phyloP scores from a whole-genome alignment of 2,329 filamentous ascomycete genomes.

The Penicillium sp. region DNA sequence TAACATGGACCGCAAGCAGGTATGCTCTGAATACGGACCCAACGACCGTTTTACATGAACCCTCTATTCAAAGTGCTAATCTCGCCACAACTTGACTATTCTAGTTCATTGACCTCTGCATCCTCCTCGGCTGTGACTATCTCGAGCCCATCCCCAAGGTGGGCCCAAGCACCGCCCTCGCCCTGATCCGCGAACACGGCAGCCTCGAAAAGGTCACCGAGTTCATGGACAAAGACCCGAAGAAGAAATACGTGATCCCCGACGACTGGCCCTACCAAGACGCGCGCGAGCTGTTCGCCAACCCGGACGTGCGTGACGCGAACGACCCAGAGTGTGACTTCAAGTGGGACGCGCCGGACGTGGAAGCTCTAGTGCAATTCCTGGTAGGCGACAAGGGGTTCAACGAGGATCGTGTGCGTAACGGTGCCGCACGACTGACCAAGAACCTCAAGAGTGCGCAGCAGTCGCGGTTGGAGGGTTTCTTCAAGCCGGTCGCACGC shows the following conservation, averaged over 20 bases:
- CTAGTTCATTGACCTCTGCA: constrained; percentile 96
- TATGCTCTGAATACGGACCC: constrained; percentile 43
- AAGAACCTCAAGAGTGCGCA: constrained; percentile 93
- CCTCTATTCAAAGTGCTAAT: background rate
- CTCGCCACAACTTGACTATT: constrained; percentile 19
- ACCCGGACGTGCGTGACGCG: constrained; percentile 84
- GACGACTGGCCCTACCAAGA: constrained; percentile 98
- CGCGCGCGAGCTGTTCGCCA: constrained; percentile 87
- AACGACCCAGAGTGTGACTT: constrained; percentile 91
- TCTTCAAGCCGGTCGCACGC: constrained; percentile 93
- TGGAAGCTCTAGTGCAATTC: constrained; percentile 87
- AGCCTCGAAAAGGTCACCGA: constrained; percentile 86
- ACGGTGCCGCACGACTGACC: constrained; percentile 75
- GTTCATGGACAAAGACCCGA: constrained; percentile 74
- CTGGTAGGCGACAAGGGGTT: constrained; percentile 95
- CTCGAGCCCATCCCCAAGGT: constrained; percentile 95
- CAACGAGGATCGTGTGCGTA: constrained; percentile 89
- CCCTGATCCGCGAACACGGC: constrained; percentile 91
- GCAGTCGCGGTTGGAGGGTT: constrained; percentile 90
- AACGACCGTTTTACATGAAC: background rate
- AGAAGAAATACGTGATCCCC: constrained; percentile 81
- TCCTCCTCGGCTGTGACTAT: constrained; percentile 96
- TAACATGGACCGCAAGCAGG: constrained; percentile 85
- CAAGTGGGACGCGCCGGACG: constrained; percentile 94
- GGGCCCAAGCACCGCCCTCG: constrained; percentile 88